These are phyloP conservation scores for Dothideomycetidae sp. DNA, from an alignment of 2,329 filamentous ascomycete species.

Conservation along the genomic window DNA sequence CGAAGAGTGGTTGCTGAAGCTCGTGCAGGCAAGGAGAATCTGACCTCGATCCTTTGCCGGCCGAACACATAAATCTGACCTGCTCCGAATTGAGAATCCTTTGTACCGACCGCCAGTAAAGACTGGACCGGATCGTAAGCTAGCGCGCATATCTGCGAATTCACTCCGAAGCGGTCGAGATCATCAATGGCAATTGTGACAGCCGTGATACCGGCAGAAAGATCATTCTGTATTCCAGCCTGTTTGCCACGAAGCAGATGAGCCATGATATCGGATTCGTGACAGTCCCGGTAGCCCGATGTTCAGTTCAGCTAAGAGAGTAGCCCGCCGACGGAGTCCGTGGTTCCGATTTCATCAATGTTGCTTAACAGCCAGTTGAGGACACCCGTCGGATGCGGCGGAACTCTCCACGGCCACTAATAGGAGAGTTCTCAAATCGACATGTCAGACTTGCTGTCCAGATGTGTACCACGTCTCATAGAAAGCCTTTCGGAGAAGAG, in stretches of 20 bases:
- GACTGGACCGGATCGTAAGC: constrained; percentile 92
- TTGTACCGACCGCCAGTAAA: constrained; percentile 80
- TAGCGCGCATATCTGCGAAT: constrained; percentile 52
- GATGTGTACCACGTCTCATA: too few species aligned
- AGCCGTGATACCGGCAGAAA: constrained; percentile 66
- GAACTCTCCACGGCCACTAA: too few species aligned
- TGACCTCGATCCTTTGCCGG: constrained; percentile 62
- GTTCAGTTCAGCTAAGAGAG: too few species aligned
- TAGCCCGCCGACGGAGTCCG: too few species aligned
- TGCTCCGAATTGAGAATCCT: constrained; percentile 68
- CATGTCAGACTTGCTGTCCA: too few species aligned
- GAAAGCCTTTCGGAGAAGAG: too few species aligned
- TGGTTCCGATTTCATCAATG: too few species aligned
- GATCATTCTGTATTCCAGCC: constrained; percentile 78
- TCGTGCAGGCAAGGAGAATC: constrained; percentile 54
- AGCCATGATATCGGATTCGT: too few species aligned
- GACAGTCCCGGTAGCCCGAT: too few species aligned
- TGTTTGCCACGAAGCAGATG: constrained; percentile 85
- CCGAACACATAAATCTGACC: constrained; percentile 87
- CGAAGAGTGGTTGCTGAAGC: constrained; percentile 64
- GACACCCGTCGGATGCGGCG: too few species aligned
- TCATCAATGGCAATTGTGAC: constrained; percentile 75
- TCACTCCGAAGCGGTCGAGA: constrained; percentile 63
- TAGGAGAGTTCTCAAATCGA: too few species aligned
- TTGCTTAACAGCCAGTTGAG: too few species aligned